Evolutionary conservation across 1,284 basidiomycete species (phyloP), one percentile per base, ranked within the genome.

Genomic region (Ceratobasidium sp.): DNA sequence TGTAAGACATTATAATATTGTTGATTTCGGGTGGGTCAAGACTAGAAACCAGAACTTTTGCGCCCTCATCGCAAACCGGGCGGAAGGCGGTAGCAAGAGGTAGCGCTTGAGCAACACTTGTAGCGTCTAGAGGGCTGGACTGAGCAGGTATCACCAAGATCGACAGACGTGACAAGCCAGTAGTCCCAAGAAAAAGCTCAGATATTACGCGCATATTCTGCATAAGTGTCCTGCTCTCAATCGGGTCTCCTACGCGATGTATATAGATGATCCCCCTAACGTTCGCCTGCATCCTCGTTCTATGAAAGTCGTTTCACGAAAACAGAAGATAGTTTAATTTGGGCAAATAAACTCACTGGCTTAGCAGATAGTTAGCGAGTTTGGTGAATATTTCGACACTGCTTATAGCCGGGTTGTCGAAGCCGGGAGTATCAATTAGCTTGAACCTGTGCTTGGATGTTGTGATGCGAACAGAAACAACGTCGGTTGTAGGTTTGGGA

Each of bases 371-470:
- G 13, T n/a, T 49, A n/a, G 60, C 72, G 23, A 76, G 26, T 18
- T 67, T 56, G 13, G 18, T 63, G 28, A 76, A 76, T 2, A 55
- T 40, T 33, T 67, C 73, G 12, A 67, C 10, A 20, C 58, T 56
- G 61, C 63, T 67, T 39, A 40, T 40, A n/a, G 26, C 51, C 28
- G 40, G 18, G n/a, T 56, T 49, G 58, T 76, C 73, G 28, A 76
- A 76, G 6, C 73, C 73, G 20, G 73, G 73, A n/a, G 73, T 76
- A 39, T 67, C 51, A 26, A 76, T 67, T 39, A 76, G 23, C 61
- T 67, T 67, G 63, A 67, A 76, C 18, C 39, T 42, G 13, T 70
- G 68, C 39, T 56, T 70, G 20, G 46, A 68, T 10, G 51, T 68
- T 6, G 66, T 70, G 39, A 70, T 56, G 26, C 53, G 49, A 26